phyloP scores from a whole-genome alignment of 2,329 filamentous ascomycete genomes.

The Arachnopeziza araneosa region DNA sequence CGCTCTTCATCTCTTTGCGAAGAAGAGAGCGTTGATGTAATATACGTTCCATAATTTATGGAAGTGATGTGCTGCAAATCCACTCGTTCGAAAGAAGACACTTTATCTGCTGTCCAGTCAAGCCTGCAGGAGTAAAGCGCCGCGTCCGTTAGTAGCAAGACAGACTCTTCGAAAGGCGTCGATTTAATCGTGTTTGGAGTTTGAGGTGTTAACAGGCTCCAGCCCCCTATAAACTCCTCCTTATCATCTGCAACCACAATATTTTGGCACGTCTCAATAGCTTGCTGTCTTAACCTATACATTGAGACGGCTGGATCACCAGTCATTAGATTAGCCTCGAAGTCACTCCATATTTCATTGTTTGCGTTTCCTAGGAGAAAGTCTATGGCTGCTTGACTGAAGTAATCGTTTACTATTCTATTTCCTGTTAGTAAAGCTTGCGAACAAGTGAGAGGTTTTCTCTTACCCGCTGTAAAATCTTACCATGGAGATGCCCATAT shows the following conservation, averaged over 20 bases:
- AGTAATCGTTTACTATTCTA: slow-evolving; percentile 97
- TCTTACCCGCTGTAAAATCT: slow-evolving; percentile 60
- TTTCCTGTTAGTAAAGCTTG: not conserved
- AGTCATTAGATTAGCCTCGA: slow-evolving; percentile 88
- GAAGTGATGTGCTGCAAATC: slow-evolving; percentile 66
- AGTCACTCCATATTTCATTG: slow-evolving; percentile 83
- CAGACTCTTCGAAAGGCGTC: slow-evolving; percentile 77
- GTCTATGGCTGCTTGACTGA: slow-evolving; percentile 91
- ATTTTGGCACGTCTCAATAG: slow-evolving; percentile 82
- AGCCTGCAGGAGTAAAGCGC: slow-evolving; percentile 87
- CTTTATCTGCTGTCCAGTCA: slow-evolving; percentile 93
- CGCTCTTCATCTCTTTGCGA: slow-evolving; percentile 69
- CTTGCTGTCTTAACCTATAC: slow-evolving; percentile 75
- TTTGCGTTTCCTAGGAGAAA: slow-evolving; percentile 88
- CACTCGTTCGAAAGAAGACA: slow-evolving; percentile 84
- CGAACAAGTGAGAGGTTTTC: not conserved
- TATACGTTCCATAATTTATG: slow-evolving; percentile 79
- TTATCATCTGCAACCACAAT: slow-evolving; percentile 78
- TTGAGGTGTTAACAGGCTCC: slow-evolving; percentile 78
- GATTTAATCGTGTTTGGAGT: slow-evolving; percentile 63
- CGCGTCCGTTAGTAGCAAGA: slow-evolving; percentile 77
- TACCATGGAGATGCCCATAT: slow-evolving; percentile 82
- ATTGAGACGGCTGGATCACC: slow-evolving; percentile 88
- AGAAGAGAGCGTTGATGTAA: slow-evolving; percentile 79
- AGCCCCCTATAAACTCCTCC: slow-evolving; percentile 83